Percentiles rank a stretch among this genome's conserved stretches.
These are phyloP conservation scores for Laguncularia racemosa DNA, from an alignment of 345 rosid genomes.

Conservation along the genomic window DNA sequence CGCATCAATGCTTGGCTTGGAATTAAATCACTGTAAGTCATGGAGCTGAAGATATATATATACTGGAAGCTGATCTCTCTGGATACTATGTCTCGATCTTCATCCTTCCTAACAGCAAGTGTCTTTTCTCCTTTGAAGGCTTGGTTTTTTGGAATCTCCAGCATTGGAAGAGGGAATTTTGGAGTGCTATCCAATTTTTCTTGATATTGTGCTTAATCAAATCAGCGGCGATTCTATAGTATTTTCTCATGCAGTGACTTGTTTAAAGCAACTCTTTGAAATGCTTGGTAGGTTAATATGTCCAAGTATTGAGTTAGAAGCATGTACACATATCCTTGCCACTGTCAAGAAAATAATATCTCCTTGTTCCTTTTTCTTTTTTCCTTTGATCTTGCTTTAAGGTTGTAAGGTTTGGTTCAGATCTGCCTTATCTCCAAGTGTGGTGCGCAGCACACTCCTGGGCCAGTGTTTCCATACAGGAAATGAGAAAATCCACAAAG, in stretches of 20 bases:
- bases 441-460: constrained; percentile 88
- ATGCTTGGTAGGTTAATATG: constrained; percentile 64
- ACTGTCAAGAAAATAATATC: too few species aligned
- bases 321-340: neutral
- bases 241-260: constrained; percentile 80
- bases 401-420: constrained; percentile 99
- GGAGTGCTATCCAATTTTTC: constrained; percentile 88
- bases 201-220: constrained; percentile 89
- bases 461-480: constrained; percentile 97
- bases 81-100: constrained; percentile 18
- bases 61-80: too few species aligned
- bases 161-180: constrained; percentile 93
- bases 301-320: constrained; percentile 6
- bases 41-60: neutral
- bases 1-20: constrained; percentile 86
- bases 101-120: constrained; percentile 6
- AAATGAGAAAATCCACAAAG: constrained; percentile 90
- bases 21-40: constrained; percentile 74
- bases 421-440: constrained; percentile 89
- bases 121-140: constrained; percentile 44
- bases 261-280: constrained; percentile 84
- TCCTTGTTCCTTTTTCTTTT: constrained; percentile 3
- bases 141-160: constrained; percentile 89
- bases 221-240: constrained; percentile 80
- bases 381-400: constrained; percentile 23